These are phyloP conservation scores for Dinochytrium kinnereticum DNA, from an alignment of 371 early-diverging fungal genomes.

Conservation along the genomic window DNA sequence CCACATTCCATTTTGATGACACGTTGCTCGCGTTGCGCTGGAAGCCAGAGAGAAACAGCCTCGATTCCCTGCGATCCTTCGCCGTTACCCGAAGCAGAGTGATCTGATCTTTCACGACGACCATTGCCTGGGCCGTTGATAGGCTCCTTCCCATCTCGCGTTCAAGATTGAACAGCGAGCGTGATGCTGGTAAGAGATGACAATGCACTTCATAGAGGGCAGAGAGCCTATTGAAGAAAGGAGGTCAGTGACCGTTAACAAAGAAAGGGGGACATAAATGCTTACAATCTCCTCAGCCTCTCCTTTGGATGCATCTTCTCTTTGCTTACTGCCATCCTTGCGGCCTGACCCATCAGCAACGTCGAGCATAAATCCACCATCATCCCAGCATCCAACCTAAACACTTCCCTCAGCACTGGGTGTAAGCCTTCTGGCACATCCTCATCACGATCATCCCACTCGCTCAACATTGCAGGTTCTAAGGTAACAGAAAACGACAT, in stretches of 20 bases:
- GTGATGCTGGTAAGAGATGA: constrained; percentile 28
- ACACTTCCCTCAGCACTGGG: constrained; percentile 27
- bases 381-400: constrained; percentile 29
- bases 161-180: constrained; percentile 25
- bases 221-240: constrained; percentile 22
- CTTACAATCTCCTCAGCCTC: constrained; percentile 21
- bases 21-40: neutral
- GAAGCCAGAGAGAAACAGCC: neutral
- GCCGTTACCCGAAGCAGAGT: constrained; percentile 23
- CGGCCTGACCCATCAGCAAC: constrained; percentile 18
- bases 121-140: constrained; percentile 32
- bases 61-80: neutral
- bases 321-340: constrained; percentile 16
- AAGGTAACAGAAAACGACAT: constrained; percentile 9
- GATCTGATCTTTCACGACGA: constrained; percentile 33
- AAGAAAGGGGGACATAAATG: neutral
- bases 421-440: constrained; percentile 28
- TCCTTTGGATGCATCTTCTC: neutral
- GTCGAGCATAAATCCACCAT: constrained; percentile 28
- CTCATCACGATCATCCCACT: neutral
- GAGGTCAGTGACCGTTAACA: neutral
- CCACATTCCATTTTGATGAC: neutral
- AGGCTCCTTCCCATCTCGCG: constrained; percentile 15
- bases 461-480: constrained; percentile 18
- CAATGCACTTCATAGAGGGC: constrained; percentile 30